These are phyloP conservation scores for Periconia digitata DNA, from an alignment of 2,329 filamentous ascomycete genomes.

Conservation along the genomic window DNA sequence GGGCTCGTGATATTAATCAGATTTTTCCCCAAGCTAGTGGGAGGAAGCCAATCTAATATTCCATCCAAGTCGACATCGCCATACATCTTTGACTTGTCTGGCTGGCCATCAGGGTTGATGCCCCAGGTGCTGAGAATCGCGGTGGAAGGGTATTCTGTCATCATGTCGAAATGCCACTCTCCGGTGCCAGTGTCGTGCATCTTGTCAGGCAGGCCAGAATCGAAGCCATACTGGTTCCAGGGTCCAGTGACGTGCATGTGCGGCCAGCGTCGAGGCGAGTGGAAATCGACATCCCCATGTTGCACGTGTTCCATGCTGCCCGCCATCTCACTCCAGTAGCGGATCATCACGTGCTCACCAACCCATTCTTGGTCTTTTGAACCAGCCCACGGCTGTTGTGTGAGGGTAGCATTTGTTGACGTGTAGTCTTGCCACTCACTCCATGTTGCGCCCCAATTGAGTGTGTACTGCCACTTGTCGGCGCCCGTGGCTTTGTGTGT, in stretches of 20 bases:
- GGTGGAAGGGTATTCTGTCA: slow-evolving; percentile 64
- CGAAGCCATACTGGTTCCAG: slow-evolving; percentile 66
- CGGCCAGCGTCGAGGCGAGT: slow-evolving; percentile 55
- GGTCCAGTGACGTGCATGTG: slow-evolving; percentile 64
- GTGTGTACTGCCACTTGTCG: slow-evolving; percentile 63
- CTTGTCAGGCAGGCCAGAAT: slow-evolving; percentile 58
- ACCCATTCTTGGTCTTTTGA: slow-evolving; percentile 60
- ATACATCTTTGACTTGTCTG: slow-evolving; percentile 60
- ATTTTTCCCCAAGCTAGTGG: slow-evolving; percentile 57
- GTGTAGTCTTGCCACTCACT: slow-evolving; percentile 60
- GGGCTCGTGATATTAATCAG: slow-evolving; percentile 64
- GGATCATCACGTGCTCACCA: slow-evolving; percentile 63
- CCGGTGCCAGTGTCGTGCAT: slow-evolving; percentile 54
- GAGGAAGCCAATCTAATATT: slow-evolving; percentile 63
- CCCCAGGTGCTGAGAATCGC: slow-evolving; percentile 69
- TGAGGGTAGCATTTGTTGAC: slow-evolving; percentile 54
- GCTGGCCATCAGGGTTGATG: slow-evolving; percentile 63
- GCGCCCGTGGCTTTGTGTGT: slow-evolving; percentile 64
- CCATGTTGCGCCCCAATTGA: slow-evolving; percentile 62
- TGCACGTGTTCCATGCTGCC: slow-evolving; percentile 64
- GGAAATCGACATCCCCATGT: slow-evolving; percentile 56
- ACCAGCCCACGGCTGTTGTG: slow-evolving; percentile 59
- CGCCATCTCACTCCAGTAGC: slow-evolving; percentile 63
- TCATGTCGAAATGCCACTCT: slow-evolving; percentile 62
- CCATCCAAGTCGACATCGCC: slow-evolving; percentile 64